A percentile compares a stretch with the other conserved stretches of the same genome.
Evolutionary conservation across 768 basidiomycete species (phyloP).

Genomic region (Amanita molliuscula): DNA sequence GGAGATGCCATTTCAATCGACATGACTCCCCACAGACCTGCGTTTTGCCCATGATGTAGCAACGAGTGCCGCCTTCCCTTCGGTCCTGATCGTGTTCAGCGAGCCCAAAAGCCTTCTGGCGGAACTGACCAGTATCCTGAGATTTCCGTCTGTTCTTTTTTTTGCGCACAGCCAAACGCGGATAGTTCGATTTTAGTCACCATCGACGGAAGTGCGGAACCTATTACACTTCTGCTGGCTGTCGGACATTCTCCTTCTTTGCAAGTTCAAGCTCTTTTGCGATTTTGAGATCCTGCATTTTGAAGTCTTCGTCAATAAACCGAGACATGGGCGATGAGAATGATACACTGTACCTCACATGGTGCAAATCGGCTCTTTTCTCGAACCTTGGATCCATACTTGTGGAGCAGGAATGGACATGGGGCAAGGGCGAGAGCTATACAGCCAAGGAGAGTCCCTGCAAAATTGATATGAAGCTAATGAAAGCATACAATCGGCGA

Average conservation of each 20-base stretch:
- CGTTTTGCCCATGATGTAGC: too few relatives aligned
- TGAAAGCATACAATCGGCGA: slow-evolving; percentile 13
- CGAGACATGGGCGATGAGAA: neutral
- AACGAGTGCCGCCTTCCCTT: too few relatives aligned
- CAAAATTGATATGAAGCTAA: slow-evolving; percentile 40
- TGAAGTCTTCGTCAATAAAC: neutral
- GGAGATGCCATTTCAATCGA: too few relatives aligned
- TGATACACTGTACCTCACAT: slow-evolving; percentile 25
- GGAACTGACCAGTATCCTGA: too few relatives aligned
- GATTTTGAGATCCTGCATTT: slow-evolving; percentile 29
- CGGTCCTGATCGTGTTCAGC: too few relatives aligned
- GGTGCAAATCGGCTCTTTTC: slow-evolving; percentile 46
- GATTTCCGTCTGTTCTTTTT: too few relatives aligned
- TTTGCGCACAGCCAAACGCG: too few relatives aligned
- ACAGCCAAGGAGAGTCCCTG: slow-evolving; percentile 47
- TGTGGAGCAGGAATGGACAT: slow-evolving; percentile 61
- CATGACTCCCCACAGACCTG: too few relatives aligned
- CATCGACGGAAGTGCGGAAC: too few relatives aligned
- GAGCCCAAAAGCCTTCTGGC: too few relatives aligned
- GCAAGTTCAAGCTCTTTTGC: slow-evolving; percentile 22
- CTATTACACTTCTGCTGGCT: too few relatives aligned
- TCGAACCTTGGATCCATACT: slow-evolving; percentile 50
- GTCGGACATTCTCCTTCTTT: neutral
- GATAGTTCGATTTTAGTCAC: too few relatives aligned
- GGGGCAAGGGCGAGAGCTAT: slow-evolving; percentile 51